Percentiles rank a stretch among this genome's conserved stretches.
Conservation (phyloP, 2,329 filamentous ascomycete genomes). For the Cryphonectria parasitica region DNA sequence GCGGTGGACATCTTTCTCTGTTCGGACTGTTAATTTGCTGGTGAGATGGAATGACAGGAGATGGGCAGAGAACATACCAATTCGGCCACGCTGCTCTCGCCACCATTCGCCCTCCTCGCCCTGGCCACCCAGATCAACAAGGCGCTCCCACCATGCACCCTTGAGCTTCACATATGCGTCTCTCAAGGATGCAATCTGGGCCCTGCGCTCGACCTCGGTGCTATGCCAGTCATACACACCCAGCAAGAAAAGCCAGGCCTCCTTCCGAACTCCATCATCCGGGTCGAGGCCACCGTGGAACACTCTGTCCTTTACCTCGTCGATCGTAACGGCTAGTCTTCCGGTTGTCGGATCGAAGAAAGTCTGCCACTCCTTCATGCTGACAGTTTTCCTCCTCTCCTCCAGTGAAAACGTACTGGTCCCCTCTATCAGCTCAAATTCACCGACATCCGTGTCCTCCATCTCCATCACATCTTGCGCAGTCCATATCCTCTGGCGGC, state of each 20-base stretch:
- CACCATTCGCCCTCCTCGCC: slow-evolving; percentile 91
- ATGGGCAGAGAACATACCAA: slow-evolving; percentile 66
- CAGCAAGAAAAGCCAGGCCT: slow-evolving; percentile 93
- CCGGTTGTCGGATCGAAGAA: slow-evolving; percentile 83
- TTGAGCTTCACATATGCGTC: slow-evolving; percentile 96
- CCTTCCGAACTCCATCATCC: slow-evolving; percentile 90
- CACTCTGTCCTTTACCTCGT: slow-evolving; percentile 96
- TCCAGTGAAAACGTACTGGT: slow-evolving; percentile 72
- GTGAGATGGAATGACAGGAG: not conserved
- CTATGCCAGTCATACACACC: slow-evolving; percentile 95
- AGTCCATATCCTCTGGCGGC: slow-evolving; percentile 87
- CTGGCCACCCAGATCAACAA: slow-evolving; percentile 80
- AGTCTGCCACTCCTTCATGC: slow-evolving; percentile 83
- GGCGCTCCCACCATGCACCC: slow-evolving; percentile 92
- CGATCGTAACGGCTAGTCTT: slow-evolving; percentile 75
- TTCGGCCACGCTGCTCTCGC: slow-evolving; percentile 90
- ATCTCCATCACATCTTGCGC: slow-evolving; percentile 90
- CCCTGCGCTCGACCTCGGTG: slow-evolving; percentile 80
- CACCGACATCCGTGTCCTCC: slow-evolving; percentile 92
- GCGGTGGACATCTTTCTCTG: slow-evolving; percentile 98
- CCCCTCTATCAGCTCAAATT: slow-evolving; percentile 92
- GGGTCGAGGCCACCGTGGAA: slow-evolving; percentile 91
- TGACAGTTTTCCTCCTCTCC: slow-evolving; percentile 77
- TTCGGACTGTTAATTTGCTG: slow-evolving; percentile 31
- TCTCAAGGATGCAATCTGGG: slow-evolving; percentile 79